Evolutionary conservation across 345 rosid genomes (phyloP), one percentile per base, ranked within the genome.

Genomic region (Eucalyptus erythrocorys): DNA sequence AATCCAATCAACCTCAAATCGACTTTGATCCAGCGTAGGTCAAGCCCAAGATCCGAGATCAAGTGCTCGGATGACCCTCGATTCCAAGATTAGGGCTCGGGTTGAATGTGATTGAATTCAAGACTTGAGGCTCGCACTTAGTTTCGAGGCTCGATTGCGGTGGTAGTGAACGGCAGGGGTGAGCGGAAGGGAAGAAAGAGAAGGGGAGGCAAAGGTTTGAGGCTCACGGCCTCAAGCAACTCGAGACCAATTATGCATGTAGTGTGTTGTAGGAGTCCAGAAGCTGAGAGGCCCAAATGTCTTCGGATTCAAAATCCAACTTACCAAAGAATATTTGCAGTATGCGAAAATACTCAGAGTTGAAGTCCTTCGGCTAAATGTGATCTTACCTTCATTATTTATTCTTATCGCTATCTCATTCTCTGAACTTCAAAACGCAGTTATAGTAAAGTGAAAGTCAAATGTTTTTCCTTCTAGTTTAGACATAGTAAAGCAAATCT

Each of bases 51-150:
- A 22, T 55, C 27, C 26, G 3, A 55, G 61, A 22, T 21, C 51
- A 5, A 49, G 19, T 0, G 0, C 61, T 55, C 12, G 0, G 27
- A 55, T 55, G 61, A 55, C 0, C 61, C 61, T 55, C 0, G 27
- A 55, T 22, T 19, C 61, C 24, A 55, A 21, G 11, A 21, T 55
- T 55, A 55, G 61, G 61, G 3, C 1, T 55, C 0, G 6, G 27
- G 61, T 55, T 4, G 61, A 9, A 22, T 55, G 61, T 55, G 61
- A 13, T 22, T 5, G 27, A 55, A 55, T 22, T 55, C 26, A 22
- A 55, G 61, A 22, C 27, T 55, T 55, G 61, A 55, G 26, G 61
- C 61, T 55, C 30, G 24, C 27, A 22, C 61, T 55, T 22, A 0
- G 11, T 6, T 55, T 55, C 6, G 61, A 55, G 61, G 27, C 61